Percentiles rank a stretch among this genome's conserved stretches.
phyloP scores from a whole-genome alignment of 78 protist species.

The Monocercomonoides exilis region DNA sequence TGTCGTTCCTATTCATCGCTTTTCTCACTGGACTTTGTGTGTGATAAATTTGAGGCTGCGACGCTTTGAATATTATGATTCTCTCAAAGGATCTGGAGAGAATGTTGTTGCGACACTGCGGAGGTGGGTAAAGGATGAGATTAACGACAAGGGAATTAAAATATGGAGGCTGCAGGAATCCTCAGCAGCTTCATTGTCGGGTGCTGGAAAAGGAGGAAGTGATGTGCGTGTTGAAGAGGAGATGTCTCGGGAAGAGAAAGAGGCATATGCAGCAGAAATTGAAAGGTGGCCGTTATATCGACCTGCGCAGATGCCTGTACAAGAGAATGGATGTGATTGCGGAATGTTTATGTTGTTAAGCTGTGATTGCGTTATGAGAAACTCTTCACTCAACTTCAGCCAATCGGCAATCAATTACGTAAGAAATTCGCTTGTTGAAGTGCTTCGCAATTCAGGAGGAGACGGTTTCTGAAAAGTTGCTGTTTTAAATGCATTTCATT shows the following conservation, averaged over 20 bases:
- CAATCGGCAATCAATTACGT: no score
- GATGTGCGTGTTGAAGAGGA: no score
- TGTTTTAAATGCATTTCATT: no score
- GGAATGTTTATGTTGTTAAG: background rate
- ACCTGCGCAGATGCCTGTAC: background rate
- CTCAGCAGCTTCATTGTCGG: no score
- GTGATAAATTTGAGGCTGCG: background rate
- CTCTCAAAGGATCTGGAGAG: background rate
- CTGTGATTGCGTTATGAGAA: background rate
- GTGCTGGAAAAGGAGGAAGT: no score
- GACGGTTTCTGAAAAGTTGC: no score
- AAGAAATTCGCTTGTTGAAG: no score
- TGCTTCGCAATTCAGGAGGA: no score
- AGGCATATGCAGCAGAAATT: background rate
- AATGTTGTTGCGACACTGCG: background rate
- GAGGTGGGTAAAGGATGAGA: background rate
- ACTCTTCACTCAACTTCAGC: background rate
- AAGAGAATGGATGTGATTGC: background rate
- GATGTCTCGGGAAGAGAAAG: no score
- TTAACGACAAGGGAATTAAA: background rate
- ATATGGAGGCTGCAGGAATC: no score
- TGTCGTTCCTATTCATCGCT: background rate
- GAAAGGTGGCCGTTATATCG: background rate
- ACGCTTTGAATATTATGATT: background rate
- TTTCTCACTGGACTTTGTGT: background rate